Percentiles rank a stretch among this genome's conserved stretches.
phyloP scores from a whole-genome alignment of 306 rosid species.

The Gillenia trifoliata region DNA sequence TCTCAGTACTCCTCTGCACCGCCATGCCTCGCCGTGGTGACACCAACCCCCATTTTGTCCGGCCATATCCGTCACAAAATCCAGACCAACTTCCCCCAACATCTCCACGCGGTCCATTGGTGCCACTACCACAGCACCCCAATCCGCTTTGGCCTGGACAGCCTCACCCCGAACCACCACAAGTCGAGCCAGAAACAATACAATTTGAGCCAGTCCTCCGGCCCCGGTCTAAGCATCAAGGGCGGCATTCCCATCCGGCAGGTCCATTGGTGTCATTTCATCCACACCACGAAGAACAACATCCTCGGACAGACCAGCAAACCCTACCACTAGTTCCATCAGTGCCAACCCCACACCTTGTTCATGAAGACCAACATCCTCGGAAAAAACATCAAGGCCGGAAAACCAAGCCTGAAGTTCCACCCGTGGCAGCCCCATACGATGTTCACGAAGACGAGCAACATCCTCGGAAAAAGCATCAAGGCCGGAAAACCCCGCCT shows the following conservation, averaged over 20 bases:
- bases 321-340: neutral
- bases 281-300: neutral
- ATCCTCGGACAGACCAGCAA: neutral
- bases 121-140: neutral
- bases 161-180: neutral
- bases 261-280: neutral
- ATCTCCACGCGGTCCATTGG: conserved; percentile 13
- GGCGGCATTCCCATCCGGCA: neutral
- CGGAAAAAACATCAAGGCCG: neutral
- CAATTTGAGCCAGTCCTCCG: neutral
- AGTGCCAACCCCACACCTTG: neutral
- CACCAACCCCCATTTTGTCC: conserved; percentile 65
- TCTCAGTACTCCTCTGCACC: neutral
- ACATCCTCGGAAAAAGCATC: neutral
- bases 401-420: neutral
- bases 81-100: neutral
- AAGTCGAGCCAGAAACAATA: neutral
- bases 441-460: neutral
- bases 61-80: conserved; percentile 24
- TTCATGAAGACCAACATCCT: neutral
- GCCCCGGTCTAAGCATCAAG: neutral
- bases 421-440: neutral
- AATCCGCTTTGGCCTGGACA: neutral
- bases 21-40: conserved; percentile 48
- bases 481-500: neutral